Evolutionary conservation across 345 rosid genomes (phyloP), one percentile per base, ranked within the genome.

Genomic region (Acer campestre): DNA sequence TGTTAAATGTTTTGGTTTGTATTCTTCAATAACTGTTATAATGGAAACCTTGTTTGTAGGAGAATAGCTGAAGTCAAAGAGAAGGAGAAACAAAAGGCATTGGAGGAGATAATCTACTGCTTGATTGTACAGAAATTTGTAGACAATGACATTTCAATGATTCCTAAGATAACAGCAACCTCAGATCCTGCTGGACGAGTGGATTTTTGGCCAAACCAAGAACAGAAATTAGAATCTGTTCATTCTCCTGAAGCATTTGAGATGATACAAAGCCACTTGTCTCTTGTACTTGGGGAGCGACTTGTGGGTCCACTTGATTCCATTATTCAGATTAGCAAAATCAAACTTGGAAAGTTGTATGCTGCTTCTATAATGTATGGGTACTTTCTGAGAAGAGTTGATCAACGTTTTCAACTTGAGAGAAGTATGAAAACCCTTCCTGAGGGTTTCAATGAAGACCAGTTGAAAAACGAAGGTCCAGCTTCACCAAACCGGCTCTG

Each of bases 351-450:
- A 20, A 93, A 95, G 80, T 77, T 93, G 62, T 93, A 92, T 67
- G 98, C 99, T 73, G 99, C 99, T 79, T 93, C 98, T 7, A 85
- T 90, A 4, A 92, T 95, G 98, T 93, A 91, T 59, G 97, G 97
- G 12, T 93, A 93, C 73, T 95, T 95, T 82, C 94, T 92, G 20
- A 85, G 94, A 85, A 90, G 99, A 82, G 95, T 95, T 16, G 97
- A 95, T 79, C 88, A 93, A 82, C 82, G 99, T 31, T 93, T 82
- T 83, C 99, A 95, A 80, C 96, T 92, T 4, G 98, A 95, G 84
- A 86, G 94, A 81, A 83, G 89, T 80, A 89, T 92, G 98, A 92
- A 92, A 9, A 92, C 93, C 42, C 89, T 95, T 74, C 98, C 98
- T 0, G 81, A 88, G 78, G 92, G 84, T 69, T 82, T 86, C 67